phyloP scores from a whole-genome alignment of 2,329 filamentous ascomycete species.

The Aureobasidium vineae region DNA sequence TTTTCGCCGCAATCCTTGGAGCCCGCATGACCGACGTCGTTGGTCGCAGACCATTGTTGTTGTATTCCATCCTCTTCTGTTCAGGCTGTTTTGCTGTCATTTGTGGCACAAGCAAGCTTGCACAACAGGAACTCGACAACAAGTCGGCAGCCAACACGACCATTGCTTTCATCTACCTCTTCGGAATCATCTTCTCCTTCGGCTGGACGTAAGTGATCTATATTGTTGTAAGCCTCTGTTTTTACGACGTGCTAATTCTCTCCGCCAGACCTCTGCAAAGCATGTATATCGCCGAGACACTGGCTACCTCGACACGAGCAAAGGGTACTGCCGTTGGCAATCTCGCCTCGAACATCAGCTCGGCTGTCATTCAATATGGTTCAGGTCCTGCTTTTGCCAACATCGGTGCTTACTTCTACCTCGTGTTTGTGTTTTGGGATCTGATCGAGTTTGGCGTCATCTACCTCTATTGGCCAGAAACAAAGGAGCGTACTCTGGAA shows the following conservation, averaged over 20 bases:
- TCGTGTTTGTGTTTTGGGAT: slow-evolving; percentile 38
- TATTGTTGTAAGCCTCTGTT: background rate
- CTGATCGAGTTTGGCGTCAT: slow-evolving; percentile 37
- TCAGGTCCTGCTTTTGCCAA: slow-evolving; percentile 31
- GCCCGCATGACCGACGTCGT: slow-evolving; percentile 40
- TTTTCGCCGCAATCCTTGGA: slow-evolving; percentile 36
- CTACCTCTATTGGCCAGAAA: slow-evolving; percentile 44
- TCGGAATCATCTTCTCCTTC: slow-evolving; percentile 39
- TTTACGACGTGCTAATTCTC: background rate
- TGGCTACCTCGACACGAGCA: slow-evolving; percentile 35
- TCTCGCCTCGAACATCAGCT: slow-evolving; percentile 38
- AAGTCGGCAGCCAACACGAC: slow-evolving; percentile 26
- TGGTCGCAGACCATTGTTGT: slow-evolving; percentile 40
- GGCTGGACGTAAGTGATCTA: slow-evolving; percentile 31
- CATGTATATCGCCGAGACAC: slow-evolving; percentile 34
- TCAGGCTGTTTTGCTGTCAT: slow-evolving; percentile 34
- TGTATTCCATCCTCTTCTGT: slow-evolving; percentile 30
- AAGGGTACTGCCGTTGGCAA: slow-evolving; percentile 46
- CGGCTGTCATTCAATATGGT: slow-evolving; percentile 38
- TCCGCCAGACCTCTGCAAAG: slow-evolving; percentile 35
- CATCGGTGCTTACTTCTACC: slow-evolving; percentile 34
- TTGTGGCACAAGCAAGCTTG: slow-evolving; percentile 15
- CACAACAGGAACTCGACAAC: background rate
- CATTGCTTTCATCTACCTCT: slow-evolving; percentile 39
- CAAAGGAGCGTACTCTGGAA: slow-evolving; percentile 46